Evolutionary conservation across 805 yeast genomes (phyloP), one percentile per base, ranked within the genome.

Genomic region (Teunomyces lycoperdinae): DNA sequence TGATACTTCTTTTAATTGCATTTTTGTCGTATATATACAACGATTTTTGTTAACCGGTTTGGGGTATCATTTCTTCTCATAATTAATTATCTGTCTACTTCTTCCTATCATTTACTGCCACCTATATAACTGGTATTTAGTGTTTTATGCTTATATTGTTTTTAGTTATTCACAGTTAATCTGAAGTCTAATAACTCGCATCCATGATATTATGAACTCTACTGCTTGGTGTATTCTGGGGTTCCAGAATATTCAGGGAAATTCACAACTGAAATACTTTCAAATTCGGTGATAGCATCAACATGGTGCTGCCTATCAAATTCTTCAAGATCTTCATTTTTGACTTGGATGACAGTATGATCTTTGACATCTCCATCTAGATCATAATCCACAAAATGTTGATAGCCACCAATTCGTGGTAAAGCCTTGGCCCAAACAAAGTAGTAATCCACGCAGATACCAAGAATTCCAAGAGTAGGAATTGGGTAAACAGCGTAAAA

Each of bases 401-500:
- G 54, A 55, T 70, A 73, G 1, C 55, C 51, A 4, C 64, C 67
- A 13, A 64, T 5, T 24, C 50, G 60, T 26, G 77, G 77, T 33
- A 71, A 59, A 7, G 70, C 42, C 16, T 50, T 58, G 2, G 66
- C 62, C 77, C 76, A 73, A 6, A 71, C 48, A 43, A 53, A 51
- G 51, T 71, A 73, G 49, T 73, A 73, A 6, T 42, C 46, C 26
- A 61, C 55, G 56, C 76, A 72, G 3, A 66, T 42, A 3, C 47
- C 31, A 17, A 72, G 47, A 3, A 73, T 43, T 1, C 74, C 74
- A 45, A 71, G 54, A 3, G 72, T 63, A 11, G 67, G 61, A 13
- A 71, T 51, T n/a, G 76, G 71, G 51, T 73, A 71, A 0, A 76
- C 66, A 13, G 71, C 70, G 52, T 73, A 73, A 54, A 73, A 71